Evolutionary conservation across 1,284 basidiomycete genomes (phyloP).

Genomic region (Heimioporus retisporus): DNA sequence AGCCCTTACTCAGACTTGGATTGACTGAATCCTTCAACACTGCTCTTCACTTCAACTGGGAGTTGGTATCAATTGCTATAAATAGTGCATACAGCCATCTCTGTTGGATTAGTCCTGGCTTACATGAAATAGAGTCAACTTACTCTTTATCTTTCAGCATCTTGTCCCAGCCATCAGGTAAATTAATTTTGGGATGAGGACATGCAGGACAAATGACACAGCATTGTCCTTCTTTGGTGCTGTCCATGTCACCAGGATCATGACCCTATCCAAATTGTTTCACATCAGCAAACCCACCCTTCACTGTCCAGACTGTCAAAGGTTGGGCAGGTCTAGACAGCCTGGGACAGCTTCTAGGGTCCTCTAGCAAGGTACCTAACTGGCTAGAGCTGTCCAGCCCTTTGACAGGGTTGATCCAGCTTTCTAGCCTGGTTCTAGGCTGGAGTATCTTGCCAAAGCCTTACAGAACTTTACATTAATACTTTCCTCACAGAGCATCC

Average conservation of each 20-base stretch:
- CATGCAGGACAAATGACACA: slow-evolving; percentile 9
- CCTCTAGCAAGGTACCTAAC: no score
- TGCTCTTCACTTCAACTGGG: slow-evolving; percentile 6
- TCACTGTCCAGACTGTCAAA: no score
- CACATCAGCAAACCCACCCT: no score
- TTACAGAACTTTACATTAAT: no score
- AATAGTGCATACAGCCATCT: slow-evolving; percentile 16
- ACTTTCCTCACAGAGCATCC: slow-evolving; percentile 5
- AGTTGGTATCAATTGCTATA: slow-evolving; percentile 16
- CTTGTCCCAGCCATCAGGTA: slow-evolving; percentile 2
- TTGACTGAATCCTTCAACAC: slow-evolving; percentile 6
- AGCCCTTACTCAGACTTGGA: slow-evolving; percentile 9
- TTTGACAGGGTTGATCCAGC: no score
- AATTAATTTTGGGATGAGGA: slow-evolving; percentile 13
- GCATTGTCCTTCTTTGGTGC: background rate
- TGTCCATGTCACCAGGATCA: background rate
- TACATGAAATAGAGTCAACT: background rate
- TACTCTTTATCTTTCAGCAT: background rate
- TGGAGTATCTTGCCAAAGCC: no score
- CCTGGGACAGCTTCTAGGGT: no score
- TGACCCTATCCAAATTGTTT: slow-evolving; percentile 15
- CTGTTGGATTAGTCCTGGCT: background rate
- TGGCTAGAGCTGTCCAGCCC: no score
- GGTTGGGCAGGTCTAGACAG: no score
- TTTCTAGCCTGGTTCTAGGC: background rate